These are phyloP conservation scores for Hirschfeldia incana DNA, from an alignment of 345 rosid species.

Conservation along the genomic window DNA sequence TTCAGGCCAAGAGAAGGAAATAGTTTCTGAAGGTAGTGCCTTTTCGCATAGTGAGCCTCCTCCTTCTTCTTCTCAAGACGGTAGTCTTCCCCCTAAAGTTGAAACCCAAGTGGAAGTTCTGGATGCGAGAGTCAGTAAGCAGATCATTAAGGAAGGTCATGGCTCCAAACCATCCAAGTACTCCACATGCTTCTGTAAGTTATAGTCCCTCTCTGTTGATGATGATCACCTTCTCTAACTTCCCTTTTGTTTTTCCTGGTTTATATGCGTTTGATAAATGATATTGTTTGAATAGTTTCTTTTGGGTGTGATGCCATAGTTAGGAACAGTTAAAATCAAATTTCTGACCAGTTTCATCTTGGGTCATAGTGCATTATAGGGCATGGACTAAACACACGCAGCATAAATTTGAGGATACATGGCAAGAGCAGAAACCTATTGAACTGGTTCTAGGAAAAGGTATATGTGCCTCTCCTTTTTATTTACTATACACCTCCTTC, in stretches of 20 bases:
- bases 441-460: slow-evolving; percentile 90
- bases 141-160: slow-evolving; percentile 84
- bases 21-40: slow-evolving; percentile 58
- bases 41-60: slow-evolving; percentile 60
- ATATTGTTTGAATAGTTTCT: too few species aligned
- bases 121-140: slow-evolving; percentile 85
- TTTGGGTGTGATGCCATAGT: too few species aligned
- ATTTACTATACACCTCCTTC: not conserved
- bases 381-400: slow-evolving; percentile 78
- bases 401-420: slow-evolving; percentile 91
- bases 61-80: slow-evolving; percentile 46
- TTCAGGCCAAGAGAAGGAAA: slow-evolving; percentile 56
- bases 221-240: not conserved
- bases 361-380: slow-evolving; percentile 68
- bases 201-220: not conserved
- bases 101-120: slow-evolving; percentile 62
- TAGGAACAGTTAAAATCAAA: not conserved
- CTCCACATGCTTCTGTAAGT: slow-evolving; percentile 89
- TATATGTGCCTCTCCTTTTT: slow-evolving; percentile 37
- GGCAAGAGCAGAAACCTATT: slow-evolving; percentile 83
- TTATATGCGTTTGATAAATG: too few species aligned
- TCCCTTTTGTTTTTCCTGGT: not conserved
- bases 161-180: slow-evolving; percentile 91
- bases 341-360: slow-evolving; percentile 22
- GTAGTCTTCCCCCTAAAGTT: slow-evolving; percentile 66